Percentiles rank a stretch among this genome's conserved stretches.
These are phyloP conservation scores for Solanum corneliomulleri DNA, from an alignment of 257 asterid species.

Conservation along the genomic window DNA sequence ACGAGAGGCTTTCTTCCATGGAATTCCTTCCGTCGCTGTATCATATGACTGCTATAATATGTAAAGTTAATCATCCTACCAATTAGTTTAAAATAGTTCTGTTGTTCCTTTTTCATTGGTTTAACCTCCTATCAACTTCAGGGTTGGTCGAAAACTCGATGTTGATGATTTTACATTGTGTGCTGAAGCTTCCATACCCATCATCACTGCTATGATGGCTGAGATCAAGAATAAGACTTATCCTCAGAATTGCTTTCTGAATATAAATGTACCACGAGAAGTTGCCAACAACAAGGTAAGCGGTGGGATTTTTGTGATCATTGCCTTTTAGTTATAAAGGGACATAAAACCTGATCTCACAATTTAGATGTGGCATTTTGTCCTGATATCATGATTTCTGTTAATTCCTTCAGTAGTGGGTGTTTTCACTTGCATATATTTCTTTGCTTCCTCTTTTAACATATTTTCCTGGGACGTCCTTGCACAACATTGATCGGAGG, in stretches of 20 bases:
- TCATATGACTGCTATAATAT: constrained; percentile 68
- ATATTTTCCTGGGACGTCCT: background rate
- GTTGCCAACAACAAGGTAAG: constrained; percentile 63
- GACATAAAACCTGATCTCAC: background rate
- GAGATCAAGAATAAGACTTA: constrained; percentile 46
- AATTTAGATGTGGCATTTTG: background rate
- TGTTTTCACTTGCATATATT: background rate
- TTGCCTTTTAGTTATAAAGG: background rate
- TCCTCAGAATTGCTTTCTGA: constrained; percentile 55
- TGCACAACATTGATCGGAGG: background rate
- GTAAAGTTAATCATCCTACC: background rate
- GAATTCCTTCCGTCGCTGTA: constrained; percentile 57
- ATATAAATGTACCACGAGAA: constrained; percentile 60
- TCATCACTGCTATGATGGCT: constrained; percentile 31
- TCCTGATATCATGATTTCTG: background rate
- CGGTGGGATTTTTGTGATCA: background rate
- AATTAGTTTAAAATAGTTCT: background rate
- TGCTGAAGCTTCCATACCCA: constrained; percentile 70
- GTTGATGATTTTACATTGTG: constrained; percentile 16
- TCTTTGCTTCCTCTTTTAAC: background rate
- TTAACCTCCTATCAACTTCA: background rate
- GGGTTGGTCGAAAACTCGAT: constrained; percentile 45
- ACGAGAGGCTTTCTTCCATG: constrained; percentile 76
- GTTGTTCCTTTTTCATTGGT: background rate
- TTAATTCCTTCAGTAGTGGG: background rate